Percentiles rank a stretch among this genome's conserved stretches.
These are phyloP conservation scores for Chytriomyces sp. DNA, from an alignment of 192 early-diverging fungal genomes.

Conservation along the genomic window DNA sequence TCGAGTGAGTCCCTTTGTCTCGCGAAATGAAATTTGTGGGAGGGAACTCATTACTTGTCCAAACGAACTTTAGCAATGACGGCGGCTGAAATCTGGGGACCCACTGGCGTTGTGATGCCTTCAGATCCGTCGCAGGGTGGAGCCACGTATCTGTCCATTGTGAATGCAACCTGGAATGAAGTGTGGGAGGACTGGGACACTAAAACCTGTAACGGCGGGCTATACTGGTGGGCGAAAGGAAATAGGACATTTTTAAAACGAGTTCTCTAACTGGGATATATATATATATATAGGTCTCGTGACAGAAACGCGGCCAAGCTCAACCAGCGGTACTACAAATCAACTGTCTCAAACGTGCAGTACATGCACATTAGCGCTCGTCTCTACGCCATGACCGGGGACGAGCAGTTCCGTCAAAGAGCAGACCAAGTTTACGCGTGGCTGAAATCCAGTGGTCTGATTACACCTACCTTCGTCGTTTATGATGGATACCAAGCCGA, in stretches of 20 bases:
- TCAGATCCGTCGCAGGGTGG: background rate
- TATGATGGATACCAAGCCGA: background rate
- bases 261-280: background rate
- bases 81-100: slow-evolving; percentile 33
- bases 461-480: background rate
- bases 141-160: background rate
- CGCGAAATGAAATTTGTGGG: background rate
- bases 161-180: slow-evolving; percentile 38
- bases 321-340: slow-evolving; percentile 35
- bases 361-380: slow-evolving; percentile 33
- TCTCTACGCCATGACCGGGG: slow-evolving; percentile 26
- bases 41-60: background rate
- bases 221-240: slow-evolving; percentile 49
- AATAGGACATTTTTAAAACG: background rate
- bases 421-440: slow-evolving; percentile 34
- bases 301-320: slow-evolving; percentile 13
- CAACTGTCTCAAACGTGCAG: slow-evolving; percentile 45
- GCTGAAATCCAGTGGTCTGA: slow-evolving; percentile 28
- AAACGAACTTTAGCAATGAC: slow-evolving; percentile 11
- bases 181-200: slow-evolving; percentile 42
- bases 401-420: slow-evolving; percentile 32
- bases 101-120: slow-evolving; percentile 17
- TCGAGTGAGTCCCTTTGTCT: slow-evolving; percentile 6
- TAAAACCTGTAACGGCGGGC: slow-evolving; percentile 42
- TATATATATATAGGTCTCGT: slow-evolving; percentile 4